These are phyloP conservation scores for Plasmodium coatneyi DNA, from an alignment of 169 alveolate species.

Conservation along the genomic window DNA sequence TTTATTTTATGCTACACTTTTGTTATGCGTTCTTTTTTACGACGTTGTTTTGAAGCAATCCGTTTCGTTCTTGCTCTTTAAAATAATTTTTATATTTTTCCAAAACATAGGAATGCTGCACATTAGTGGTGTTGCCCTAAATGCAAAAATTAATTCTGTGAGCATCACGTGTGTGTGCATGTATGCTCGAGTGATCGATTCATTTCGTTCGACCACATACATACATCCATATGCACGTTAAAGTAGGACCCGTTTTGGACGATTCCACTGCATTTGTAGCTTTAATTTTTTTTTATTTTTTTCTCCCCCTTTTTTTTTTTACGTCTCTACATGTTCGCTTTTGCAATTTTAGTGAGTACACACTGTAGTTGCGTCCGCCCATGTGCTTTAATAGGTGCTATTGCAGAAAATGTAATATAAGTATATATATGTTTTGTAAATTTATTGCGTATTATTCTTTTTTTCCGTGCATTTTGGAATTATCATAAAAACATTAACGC, in stretches of 20 bases:
- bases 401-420: background rate
- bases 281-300: constrained; percentile 2
- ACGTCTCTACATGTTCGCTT: background rate
- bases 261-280: background rate
- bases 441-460: background rate
- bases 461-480: background rate
- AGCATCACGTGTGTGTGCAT: background rate
- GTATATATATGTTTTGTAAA: background rate
- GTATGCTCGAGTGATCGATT: background rate
- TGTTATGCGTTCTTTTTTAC: background rate
- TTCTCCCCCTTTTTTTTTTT: background rate
- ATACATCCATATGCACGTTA: background rate
- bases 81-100: background rate
- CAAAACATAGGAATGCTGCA: background rate
- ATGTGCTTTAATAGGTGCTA: background rate
- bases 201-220: background rate
- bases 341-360: too few relatives aligned
- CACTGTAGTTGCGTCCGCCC: too few relatives aligned
- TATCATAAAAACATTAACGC: background rate
- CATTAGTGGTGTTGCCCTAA: background rate
- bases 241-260: background rate
- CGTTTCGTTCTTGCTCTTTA: background rate
- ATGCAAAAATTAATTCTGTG: background rate
- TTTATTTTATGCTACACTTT: background rate
- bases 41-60: background rate